A percentile compares a stretch with the other conserved stretches of the same genome.
Conservation (phyloP, 805 yeast genomes). For the Cyberlindnera xylosilytica region DNA sequence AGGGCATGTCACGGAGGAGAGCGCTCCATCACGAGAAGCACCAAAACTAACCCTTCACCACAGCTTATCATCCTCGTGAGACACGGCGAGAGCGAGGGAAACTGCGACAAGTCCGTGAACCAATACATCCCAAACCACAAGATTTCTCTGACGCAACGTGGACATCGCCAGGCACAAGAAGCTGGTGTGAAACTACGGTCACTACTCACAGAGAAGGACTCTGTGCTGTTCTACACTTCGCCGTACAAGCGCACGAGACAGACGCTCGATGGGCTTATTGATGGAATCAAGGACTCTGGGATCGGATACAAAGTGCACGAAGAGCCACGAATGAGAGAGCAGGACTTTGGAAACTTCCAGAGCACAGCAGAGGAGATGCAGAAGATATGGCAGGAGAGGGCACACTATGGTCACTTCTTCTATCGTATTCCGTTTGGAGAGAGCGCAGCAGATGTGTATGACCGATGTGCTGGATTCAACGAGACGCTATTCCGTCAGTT, state of each 20-base stretch:
- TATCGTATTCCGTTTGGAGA: constrained; percentile 92
- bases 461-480: constrained; percentile 85
- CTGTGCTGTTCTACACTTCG: constrained; percentile 77
- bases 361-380: constrained; percentile 74
- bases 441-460: constrained; percentile 94
- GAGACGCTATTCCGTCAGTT: constrained; percentile 85
- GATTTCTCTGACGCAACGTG: constrained; percentile 68
- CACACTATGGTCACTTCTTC: constrained; percentile 84
- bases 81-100: constrained; percentile 93
- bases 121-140: constrained; percentile 75
- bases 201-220: constrained; percentile 45
- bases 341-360: constrained; percentile 94
- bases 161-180: constrained; percentile 58
- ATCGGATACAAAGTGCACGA: constrained; percentile 62
- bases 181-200: constrained; percentile 56
- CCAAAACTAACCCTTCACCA: constrained; percentile 2
- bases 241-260: constrained; percentile 85
- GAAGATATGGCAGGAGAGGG: constrained; percentile 77
- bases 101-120: constrained; percentile 80
- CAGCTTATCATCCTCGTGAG: constrained; percentile 71
- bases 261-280: constrained; percentile 69
- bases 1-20: background rate
- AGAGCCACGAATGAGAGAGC: constrained; percentile 91
- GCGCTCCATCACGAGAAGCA: background rate
- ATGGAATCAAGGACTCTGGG: constrained; percentile 43